Conservation (phyloP, 176 grass and related monocot species). For the Miscanthus lutarioriparius region DNA sequence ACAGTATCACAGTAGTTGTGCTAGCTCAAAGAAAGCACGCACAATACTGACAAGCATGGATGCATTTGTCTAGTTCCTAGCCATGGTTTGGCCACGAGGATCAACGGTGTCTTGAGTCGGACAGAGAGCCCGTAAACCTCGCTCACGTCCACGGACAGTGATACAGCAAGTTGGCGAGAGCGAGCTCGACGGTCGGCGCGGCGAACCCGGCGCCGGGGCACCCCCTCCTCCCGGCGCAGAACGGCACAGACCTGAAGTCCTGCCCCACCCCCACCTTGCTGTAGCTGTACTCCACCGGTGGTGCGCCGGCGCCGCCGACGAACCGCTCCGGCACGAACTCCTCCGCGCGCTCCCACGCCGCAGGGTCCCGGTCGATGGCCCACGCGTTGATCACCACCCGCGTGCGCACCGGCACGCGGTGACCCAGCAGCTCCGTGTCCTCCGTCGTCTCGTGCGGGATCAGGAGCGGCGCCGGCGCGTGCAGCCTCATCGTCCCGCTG, state of each 20-base stretch:
- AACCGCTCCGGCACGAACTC: constrained; percentile 39
- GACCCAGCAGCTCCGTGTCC: background rate
- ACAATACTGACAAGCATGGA: background rate
- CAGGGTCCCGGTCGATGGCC: constrained; percentile 31
- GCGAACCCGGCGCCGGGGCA: constrained; percentile 50
- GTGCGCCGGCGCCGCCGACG: no score
- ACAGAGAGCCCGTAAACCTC: constrained; percentile 10
- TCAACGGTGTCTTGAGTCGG: no score
- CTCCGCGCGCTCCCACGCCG: constrained; percentile 32
- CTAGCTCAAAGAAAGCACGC: no score
- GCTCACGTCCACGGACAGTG: constrained; percentile 26
- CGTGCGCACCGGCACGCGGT: constrained; percentile 30
- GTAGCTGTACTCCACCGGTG: constrained; percentile 17
- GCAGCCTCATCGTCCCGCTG: constrained; percentile 47
- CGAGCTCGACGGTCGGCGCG: background rate
- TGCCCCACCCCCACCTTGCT: background rate
- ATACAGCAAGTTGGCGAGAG: constrained; percentile 19
- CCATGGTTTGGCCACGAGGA: no score
- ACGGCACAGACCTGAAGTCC: constrained; percentile 42
- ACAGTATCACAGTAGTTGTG: background rate
- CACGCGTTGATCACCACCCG: constrained; percentile 41
- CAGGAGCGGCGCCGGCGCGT: constrained; percentile 27
- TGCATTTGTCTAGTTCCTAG: background rate
- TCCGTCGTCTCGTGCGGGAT: constrained; percentile 9
- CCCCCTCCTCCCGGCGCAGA: constrained; percentile 55